Conservation (phyloP, 2,329 filamentous ascomycete species). For the Stemphylium lycopersici region DNA sequence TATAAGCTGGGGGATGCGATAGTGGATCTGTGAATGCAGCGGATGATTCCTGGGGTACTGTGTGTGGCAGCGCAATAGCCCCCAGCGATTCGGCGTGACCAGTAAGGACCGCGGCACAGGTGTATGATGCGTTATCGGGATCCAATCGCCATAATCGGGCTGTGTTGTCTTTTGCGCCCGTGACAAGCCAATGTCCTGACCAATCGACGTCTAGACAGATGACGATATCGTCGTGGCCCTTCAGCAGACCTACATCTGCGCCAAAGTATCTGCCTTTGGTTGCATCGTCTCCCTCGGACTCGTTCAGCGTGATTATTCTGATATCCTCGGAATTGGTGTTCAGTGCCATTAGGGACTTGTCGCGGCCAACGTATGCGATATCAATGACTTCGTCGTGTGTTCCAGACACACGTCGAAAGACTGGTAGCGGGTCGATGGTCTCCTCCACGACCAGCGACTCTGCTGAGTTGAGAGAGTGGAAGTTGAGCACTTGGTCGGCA, state of each 20-base stretch:
- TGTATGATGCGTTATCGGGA: constrained; percentile 72
- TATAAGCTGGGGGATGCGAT: constrained; percentile 78
- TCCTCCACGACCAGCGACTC: constrained; percentile 46
- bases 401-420: constrained; percentile 83
- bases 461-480: constrained; percentile 67
- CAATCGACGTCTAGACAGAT: constrained; percentile 94
- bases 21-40: constrained; percentile 75
- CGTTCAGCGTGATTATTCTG: constrained; percentile 75
- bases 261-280: constrained; percentile 73
- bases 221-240: constrained; percentile 93
- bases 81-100: constrained; percentile 95
- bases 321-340: constrained; percentile 96
- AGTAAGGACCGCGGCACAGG: constrained; percentile 81
- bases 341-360: constrained; percentile 81
- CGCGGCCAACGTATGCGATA: constrained; percentile 80
- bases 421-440: constrained; percentile 62
- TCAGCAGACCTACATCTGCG: constrained; percentile 82
- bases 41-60: constrained; percentile 69
- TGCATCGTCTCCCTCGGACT: constrained; percentile 31
- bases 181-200: constrained; percentile 96
- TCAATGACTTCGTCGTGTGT: constrained; percentile 99
- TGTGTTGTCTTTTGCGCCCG: constrained; percentile 95
- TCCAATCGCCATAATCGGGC: constrained; percentile 91
- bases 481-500: constrained; percentile 83
- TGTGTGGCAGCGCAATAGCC: constrained; percentile 81